These are phyloP conservation scores for Trichosporon coremiiforme DNA, from an alignment of 1,284 basidiomycete species.

Conservation along the genomic window DNA sequence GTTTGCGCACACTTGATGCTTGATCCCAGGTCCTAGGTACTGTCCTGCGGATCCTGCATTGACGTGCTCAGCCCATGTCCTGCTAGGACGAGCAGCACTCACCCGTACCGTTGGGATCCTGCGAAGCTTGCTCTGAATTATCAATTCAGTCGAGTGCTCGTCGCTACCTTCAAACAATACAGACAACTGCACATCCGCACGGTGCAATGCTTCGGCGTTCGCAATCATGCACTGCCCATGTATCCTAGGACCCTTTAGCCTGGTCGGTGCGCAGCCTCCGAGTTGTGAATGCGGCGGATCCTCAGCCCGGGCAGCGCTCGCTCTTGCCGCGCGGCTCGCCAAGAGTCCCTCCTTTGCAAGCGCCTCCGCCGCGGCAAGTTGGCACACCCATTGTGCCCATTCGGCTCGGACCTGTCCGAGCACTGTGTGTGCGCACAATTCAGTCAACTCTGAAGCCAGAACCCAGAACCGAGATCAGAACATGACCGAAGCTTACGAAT, in stretches of 20 bases:
- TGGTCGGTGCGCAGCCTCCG: neutral
- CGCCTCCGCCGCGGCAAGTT: neutral
- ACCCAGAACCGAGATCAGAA: constrained; percentile 2
- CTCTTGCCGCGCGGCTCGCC: neutral
- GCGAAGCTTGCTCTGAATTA: neutral
- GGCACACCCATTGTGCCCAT: neutral
- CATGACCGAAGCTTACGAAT: neutral
- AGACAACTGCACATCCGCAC: neutral
- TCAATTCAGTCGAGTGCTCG: neutral
- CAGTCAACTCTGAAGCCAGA: constrained; percentile 8
- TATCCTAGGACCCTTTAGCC: neutral
- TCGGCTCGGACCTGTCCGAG: constrained; percentile 3
- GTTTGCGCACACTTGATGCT: constrained; percentile 6
- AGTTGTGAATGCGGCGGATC: neutral
- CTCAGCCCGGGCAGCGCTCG: neutral
- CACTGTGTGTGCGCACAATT: neutral
- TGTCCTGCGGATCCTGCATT: too few species aligned
- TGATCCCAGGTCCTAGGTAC: neutral
- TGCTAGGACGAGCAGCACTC: too few species aligned
- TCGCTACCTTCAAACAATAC: neutral
- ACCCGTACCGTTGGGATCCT: neutral
- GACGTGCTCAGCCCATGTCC: too few species aligned
- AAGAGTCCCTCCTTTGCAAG: neutral
- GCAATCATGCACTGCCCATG: neutral
- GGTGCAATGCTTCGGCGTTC: neutral